Conservation (phyloP, 495 filamentous ascomycete genomes). For the Penicillium flavigenum region DNA sequence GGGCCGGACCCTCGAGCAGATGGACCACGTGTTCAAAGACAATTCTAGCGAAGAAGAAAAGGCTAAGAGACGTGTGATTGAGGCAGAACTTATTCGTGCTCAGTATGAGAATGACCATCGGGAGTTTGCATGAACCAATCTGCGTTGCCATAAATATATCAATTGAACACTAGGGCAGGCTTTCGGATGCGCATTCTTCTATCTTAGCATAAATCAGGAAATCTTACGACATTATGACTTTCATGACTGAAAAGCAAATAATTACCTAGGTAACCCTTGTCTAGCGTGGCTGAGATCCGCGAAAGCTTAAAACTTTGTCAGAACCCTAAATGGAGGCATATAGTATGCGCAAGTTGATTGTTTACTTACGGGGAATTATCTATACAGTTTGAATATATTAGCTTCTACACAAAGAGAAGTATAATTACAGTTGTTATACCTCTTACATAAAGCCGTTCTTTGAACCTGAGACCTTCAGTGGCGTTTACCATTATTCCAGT, state of each 20-base stretch:
- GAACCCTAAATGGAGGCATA: background rate
- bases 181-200: background rate
- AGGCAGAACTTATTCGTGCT: slow-evolving; percentile 30
- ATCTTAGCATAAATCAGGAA: background rate
- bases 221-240: background rate
- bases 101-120: slow-evolving; percentile 7
- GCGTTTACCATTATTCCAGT: slow-evolving; percentile 11
- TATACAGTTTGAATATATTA: too few species aligned
- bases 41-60: slow-evolving; percentile 42
- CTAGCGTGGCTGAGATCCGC: background rate
- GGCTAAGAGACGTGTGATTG: slow-evolving; percentile 39
- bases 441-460: too few species aligned
- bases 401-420: too few species aligned
- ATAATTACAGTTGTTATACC: too few species aligned
- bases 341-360: background rate
- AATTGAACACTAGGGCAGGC: background rate
- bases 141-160: background rate
- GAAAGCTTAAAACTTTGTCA: background rate
- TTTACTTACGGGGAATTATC: too few species aligned
- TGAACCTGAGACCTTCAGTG: background rate
- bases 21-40: slow-evolving; percentile 54
- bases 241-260: background rate
- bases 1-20: slow-evolving; percentile 57
- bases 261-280: too few species aligned
- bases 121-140: slow-evolving; percentile 1